Base-by-base conservation (phyloP, 345 rosid species). In the Eucalyptus tenuipes region DNA sequence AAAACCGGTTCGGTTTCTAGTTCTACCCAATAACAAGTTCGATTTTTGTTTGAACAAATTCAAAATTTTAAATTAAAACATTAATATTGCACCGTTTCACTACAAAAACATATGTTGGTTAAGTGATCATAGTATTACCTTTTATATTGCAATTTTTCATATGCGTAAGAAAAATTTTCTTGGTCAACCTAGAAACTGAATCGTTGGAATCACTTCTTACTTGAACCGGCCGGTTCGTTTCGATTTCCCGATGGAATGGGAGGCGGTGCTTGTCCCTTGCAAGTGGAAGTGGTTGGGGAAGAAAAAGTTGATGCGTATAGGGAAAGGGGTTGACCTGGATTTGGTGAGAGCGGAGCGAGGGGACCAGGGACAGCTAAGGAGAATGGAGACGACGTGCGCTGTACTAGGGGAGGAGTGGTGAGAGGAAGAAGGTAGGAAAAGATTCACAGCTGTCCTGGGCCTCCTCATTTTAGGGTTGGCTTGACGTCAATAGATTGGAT, bases 111-210 rank as follows among this genome's bases (percentile, higher is more conserved):
- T 71, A 68, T 33, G 27, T 71, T 37, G 42, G 13, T 37, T 6
- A 18, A 37, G 25, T 37, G 45, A 3, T 37, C 42, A 37, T 5
- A 2, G 0, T 17, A 7, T 71, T 71, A 17, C 22, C 2, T 0
- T 68, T 68, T 17, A 4, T 68, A 3, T 33, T 9, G 4, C 0
- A 13, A 33, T 17, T 33, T 10, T 68, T 17, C 42, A 31, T 33
- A 37, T 17, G 44, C 7, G 3, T 9, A 17, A 9, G 3, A 68
- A 6, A 3, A 10, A 0, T 3, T 71, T 31, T 18, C 12, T 68
- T 18, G 20, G 2, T 71, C 25, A 18, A 33, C 7, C 13, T 3
- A 18, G 9, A 18, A 33, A 17, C 24, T 33, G 24, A 37, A 68
- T 5, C 7, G 10, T 44, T 2, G 13, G 42, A 33, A 37, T 8